These are phyloP conservation scores for Calonectria henricotiae DNA, from an alignment of 2,329 filamentous ascomycete genomes.

Conservation along the genomic window DNA sequence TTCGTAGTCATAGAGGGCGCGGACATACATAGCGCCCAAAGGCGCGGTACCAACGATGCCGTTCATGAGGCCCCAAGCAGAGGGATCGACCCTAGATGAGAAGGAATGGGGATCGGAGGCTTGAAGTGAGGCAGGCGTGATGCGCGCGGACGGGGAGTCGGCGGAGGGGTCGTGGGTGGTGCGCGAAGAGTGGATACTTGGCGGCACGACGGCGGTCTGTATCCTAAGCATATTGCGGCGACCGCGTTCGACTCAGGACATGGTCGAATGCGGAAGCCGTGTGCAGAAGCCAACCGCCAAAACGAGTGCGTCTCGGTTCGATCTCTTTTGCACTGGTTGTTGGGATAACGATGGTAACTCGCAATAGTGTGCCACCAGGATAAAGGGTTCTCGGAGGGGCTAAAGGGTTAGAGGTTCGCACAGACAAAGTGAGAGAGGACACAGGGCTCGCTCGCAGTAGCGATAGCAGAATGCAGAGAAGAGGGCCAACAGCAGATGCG, in stretches of 20 bases:
- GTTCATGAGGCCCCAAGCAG: slow-evolving; percentile 68
- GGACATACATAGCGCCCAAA: slow-evolving; percentile 86
- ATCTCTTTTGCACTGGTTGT: slow-evolving; percentile 26
- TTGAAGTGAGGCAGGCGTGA: slow-evolving; percentile 50
- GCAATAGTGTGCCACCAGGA: slow-evolving; percentile 45
- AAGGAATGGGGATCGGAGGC: slow-evolving; percentile 48
- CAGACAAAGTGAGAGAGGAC: slow-evolving; percentile 37
- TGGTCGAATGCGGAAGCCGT: slow-evolving; percentile 55
- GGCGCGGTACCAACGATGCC: slow-evolving; percentile 74
- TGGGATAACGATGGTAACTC: slow-evolving; percentile 40
- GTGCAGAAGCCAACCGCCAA: slow-evolving; percentile 51
- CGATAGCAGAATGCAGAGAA: slow-evolving; percentile 28
- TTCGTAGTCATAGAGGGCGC: slow-evolving; percentile 97
- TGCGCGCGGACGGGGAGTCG: slow-evolving; percentile 53
- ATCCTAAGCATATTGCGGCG: slow-evolving; percentile 55
- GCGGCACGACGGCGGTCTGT: slow-evolving; percentile 54
- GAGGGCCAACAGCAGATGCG: slow-evolving; percentile 28
- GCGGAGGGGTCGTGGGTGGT: slow-evolving; percentile 53
- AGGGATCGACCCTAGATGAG: slow-evolving; percentile 51
- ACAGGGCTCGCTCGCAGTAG: slow-evolving; percentile 27
- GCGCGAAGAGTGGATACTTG: slow-evolving; percentile 56
- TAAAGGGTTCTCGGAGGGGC: slow-evolving; percentile 44
- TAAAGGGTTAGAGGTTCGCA: slow-evolving; percentile 38
- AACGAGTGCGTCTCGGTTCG: slow-evolving; percentile 23
- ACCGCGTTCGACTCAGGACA: slow-evolving; percentile 57